Conservation (phyloP, 2,329 filamentous ascomycete genomes). For the Basipetospora sp. region DNA sequence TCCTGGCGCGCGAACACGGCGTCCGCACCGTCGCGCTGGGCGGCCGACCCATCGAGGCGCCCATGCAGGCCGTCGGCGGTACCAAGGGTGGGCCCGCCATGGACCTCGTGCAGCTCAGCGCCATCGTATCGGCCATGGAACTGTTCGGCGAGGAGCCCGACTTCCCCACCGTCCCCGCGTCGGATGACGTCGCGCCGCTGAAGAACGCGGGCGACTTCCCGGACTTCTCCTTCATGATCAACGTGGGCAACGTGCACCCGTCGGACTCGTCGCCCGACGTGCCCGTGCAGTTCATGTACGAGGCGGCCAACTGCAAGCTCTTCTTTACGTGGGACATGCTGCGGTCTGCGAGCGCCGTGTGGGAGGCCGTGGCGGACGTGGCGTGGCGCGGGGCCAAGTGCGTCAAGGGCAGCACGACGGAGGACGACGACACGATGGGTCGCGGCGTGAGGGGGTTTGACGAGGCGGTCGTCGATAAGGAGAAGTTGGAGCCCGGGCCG, state of each 20-base stretch:
- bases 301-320: conserved; percentile 45
- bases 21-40: conserved; percentile 34
- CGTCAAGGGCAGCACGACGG: conserved; percentile 16
- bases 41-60: conserved; percentile 36
- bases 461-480: not conserved
- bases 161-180: too few species aligned
- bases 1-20: not conserved
- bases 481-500: too few species aligned
- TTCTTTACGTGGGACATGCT: conserved; percentile 43
- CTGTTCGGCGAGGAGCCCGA: not conserved
- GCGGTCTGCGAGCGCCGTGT: conserved; percentile 34
- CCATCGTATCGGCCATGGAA: not conserved
- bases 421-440: conserved; percentile 3
- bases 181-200: not conserved
- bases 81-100: conserved; percentile 35
- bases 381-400: conserved; percentile 27
- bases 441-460: not conserved
- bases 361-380: conserved; percentile 29
- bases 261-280: conserved; percentile 10
- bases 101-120: not conserved
- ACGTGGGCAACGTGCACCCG: conserved; percentile 12
- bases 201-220: conserved; percentile 1
- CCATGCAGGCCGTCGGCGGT: conserved; percentile 53
- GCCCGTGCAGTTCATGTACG: conserved; percentile 45
- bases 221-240: conserved; percentile 6